A percentile compares a stretch with the other conserved stretches of the same genome.
Conservation (phyloP, 2,329 filamentous ascomycete genomes). For the Acrodontium crateriforme region DNA sequence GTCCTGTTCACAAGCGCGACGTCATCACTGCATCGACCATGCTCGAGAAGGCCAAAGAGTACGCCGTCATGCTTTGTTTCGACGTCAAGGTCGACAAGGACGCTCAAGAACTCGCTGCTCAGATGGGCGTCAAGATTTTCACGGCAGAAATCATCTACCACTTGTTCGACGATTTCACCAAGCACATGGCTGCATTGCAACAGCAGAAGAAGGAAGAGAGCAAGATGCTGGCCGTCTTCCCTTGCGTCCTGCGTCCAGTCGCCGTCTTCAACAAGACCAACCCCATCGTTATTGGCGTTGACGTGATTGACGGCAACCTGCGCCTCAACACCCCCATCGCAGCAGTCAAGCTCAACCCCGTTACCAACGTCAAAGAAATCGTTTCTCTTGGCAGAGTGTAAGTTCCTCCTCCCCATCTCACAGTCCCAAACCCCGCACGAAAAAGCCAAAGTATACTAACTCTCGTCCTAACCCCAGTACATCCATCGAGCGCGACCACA, state of each 20-base stretch:
- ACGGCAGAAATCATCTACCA: slow-evolving; percentile 99
- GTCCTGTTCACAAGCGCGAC: slow-evolving; percentile 94
- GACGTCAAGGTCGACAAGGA: slow-evolving; percentile 99
- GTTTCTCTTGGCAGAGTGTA: slow-evolving; percentile 84
- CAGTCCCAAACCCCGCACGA: neutral
- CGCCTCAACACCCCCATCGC: slow-evolving; percentile 81
- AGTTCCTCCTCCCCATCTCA: slow-evolving; percentile 28
- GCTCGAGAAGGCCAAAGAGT: slow-evolving; percentile 90
- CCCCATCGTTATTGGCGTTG: slow-evolving; percentile 89
- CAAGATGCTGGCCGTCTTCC: slow-evolving; percentile 93
- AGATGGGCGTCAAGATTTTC: slow-evolving; percentile 94
- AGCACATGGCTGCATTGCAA: slow-evolving; percentile 75
- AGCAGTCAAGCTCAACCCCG: slow-evolving; percentile 66
- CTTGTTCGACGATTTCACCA: slow-evolving; percentile 90
- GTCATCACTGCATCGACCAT: slow-evolving; percentile 89
- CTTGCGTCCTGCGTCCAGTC: slow-evolving; percentile 77
- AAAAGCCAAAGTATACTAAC: slow-evolving; percentile 4
- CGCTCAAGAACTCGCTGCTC: slow-evolving; percentile 76
- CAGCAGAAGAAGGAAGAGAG: slow-evolving; percentile 93
- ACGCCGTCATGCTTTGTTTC: slow-evolving; percentile 98
- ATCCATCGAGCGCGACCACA: slow-evolving; percentile 95
- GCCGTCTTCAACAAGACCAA: slow-evolving; percentile 97
- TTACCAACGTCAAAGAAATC: slow-evolving; percentile 71
- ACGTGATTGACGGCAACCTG: slow-evolving; percentile 82
- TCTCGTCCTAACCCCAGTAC: slow-evolving; percentile 42